phyloP scores from a whole-genome alignment of 108 stramenopile genomes.

The Stephanodiscus minutulus region DNA sequence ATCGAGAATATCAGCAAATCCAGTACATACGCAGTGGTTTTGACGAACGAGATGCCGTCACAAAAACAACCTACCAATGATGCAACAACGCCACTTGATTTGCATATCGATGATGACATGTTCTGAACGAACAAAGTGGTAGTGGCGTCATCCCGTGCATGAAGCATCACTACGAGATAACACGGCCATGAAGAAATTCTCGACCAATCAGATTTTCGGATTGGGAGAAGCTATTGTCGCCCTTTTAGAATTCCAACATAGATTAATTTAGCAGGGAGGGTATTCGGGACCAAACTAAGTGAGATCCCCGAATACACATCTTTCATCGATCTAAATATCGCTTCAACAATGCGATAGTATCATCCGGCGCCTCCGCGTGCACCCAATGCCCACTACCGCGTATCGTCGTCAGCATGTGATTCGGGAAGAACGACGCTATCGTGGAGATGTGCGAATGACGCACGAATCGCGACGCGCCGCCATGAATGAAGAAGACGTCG shows the following conservation, averaged over 20 bases:
- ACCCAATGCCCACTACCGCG: conserved; percentile 94
- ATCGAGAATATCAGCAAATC: conserved; percentile 43
- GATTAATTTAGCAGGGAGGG: background rate
- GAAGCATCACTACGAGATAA: too few relatives aligned
- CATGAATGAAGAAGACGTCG: conserved; percentile 88
- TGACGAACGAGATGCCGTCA: conserved; percentile 46
- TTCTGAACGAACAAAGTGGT: background rate
- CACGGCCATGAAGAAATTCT: too few relatives aligned
- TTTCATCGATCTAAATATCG: conserved; percentile 81
- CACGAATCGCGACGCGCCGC: conserved; percentile 91
- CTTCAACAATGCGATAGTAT: conserved; percentile 73
- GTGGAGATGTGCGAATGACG: conserved; percentile 73
- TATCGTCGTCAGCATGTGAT: conserved; percentile 89
- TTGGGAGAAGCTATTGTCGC: too few relatives aligned
- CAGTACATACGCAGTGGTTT: conserved; percentile 65
- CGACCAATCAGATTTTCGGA: too few relatives aligned
- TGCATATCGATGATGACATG: conserved; percentile 2
- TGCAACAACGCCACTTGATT: too few relatives aligned
- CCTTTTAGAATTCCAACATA: background rate
- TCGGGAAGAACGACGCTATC: conserved; percentile 87
- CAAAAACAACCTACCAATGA: conserved; percentile 47
- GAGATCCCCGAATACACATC: too few relatives aligned
- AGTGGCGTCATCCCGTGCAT: too few relatives aligned
- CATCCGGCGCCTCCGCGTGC: conserved; percentile 92
- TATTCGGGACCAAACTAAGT: too few relatives aligned